phyloP scores from a whole-genome alignment of 208 protist genomes.

The Crithidia sp. region DNA sequence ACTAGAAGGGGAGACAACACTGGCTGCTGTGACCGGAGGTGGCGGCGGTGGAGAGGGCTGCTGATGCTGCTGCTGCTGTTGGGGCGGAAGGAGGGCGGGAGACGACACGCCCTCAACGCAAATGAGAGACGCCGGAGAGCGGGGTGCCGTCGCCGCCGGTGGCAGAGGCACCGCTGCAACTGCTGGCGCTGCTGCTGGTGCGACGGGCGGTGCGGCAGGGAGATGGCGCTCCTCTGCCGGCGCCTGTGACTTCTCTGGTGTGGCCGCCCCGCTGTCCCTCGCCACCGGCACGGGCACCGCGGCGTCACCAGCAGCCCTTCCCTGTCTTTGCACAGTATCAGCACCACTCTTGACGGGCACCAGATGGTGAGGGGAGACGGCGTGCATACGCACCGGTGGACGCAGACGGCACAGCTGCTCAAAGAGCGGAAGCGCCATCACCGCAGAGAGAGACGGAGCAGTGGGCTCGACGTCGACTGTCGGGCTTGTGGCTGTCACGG shows the following conservation, averaged over 20 bases:
- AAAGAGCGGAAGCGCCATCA: slow-evolving; percentile 38
- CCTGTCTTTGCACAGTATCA: slow-evolving; percentile 3
- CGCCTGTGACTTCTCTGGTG: slow-evolving; percentile 20
- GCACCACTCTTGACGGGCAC: neutral
- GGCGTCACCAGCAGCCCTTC: neutral
- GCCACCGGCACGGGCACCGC: neutral
- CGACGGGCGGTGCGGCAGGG: neutral
- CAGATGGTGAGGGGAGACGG: slow-evolving; percentile 9
- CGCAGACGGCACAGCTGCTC: slow-evolving; percentile 42
- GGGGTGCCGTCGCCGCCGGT: neutral
- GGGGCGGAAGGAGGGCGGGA: neutral
- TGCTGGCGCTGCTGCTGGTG: neutral
- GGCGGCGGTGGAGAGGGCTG: neutral
- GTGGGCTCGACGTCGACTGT: neutral
- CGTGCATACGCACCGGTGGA: slow-evolving; percentile 43
- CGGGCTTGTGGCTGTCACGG: no score
- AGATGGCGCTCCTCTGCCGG: neutral
- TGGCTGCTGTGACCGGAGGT: no score
- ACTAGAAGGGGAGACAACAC: neutral
- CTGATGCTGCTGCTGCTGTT: neutral
- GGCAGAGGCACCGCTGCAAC: neutral
- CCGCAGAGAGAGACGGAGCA: slow-evolving; percentile 2
- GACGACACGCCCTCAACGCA: neutral
- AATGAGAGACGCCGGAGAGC: neutral
- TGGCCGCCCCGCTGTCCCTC: neutral